Conservation (phyloP, 495 filamentous ascomycete species). For the Aspergillus asperescens region DNA sequence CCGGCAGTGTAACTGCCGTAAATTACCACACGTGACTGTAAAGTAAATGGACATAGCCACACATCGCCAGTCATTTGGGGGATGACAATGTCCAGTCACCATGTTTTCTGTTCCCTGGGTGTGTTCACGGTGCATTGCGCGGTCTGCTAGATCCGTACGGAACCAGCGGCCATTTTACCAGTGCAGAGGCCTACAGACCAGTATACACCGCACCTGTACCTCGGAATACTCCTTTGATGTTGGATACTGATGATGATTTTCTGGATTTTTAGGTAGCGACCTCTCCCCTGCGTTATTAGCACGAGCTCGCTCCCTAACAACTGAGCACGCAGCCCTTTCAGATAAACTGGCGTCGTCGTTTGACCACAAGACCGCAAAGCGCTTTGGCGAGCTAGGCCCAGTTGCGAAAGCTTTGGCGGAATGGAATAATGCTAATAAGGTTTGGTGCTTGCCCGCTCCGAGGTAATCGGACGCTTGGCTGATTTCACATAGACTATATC, state of each 20-base stretch:
- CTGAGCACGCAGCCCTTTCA: slow-evolving; percentile 62
- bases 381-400: slow-evolving; percentile 67
- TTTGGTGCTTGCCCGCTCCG: slow-evolving; percentile 11
- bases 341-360: slow-evolving; percentile 56
- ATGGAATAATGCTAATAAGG: slow-evolving; percentile 48
- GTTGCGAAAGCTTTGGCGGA: slow-evolving; percentile 64
- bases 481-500: slow-evolving; percentile 41
- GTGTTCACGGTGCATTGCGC: slow-evolving; percentile 30
- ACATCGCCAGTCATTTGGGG: background rate
- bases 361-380: slow-evolving; percentile 67
- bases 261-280: slow-evolving; percentile 21
- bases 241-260: slow-evolving; percentile 25
- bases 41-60: background rate
- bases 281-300: slow-evolving; percentile 58
- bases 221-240: background rate
- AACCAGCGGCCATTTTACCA: slow-evolving; percentile 12
- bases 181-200: slow-evolving; percentile 26
- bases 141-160: slow-evolving; percentile 17
- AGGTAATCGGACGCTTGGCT: slow-evolving; percentile 7
- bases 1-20: slow-evolving; percentile 12
- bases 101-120: slow-evolving; percentile 32
- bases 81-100: background rate
- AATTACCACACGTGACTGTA: slow-evolving; percentile 5
- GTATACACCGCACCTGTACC: slow-evolving; percentile 11
- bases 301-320: slow-evolving; percentile 57